Conservation (phyloP, 352 stramenopile genomes). For the Globisporangium ultimum region DNA sequence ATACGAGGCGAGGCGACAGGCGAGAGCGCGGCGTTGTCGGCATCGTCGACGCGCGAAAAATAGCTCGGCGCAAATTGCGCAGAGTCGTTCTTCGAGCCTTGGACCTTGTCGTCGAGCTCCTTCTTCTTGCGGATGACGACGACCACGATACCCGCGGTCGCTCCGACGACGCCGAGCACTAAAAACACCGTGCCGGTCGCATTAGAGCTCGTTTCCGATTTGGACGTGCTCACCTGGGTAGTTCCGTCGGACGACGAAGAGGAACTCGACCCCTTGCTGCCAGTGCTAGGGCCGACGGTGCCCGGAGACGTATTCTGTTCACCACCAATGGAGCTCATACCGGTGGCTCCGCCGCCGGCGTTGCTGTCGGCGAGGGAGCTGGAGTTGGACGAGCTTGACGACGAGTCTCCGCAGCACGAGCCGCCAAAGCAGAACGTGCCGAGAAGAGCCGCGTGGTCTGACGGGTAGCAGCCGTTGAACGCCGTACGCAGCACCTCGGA, state of each 20-base stretch:
- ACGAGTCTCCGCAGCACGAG: conserved; percentile 47
- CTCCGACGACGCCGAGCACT: conserved; percentile 41
- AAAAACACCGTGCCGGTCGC: conserved; percentile 42
- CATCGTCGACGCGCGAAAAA: conserved; percentile 36
- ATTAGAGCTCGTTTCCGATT: conserved; percentile 27
- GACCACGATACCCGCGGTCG: conserved; percentile 38
- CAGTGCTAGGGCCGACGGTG: conserved; percentile 12
- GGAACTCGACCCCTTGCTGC: neutral
- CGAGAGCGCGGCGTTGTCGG: conserved; percentile 25
- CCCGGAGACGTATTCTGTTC: conserved; percentile 20
- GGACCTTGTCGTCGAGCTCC: conserved; percentile 33
- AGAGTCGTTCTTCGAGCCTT: conserved; percentile 36
- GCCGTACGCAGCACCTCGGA: conserved; percentile 56
- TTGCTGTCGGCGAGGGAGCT: neutral
- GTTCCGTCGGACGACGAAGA: conserved; percentile 9
- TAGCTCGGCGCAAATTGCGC: conserved; percentile 28
- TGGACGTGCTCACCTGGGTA: conserved; percentile 35
- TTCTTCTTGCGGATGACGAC: conserved; percentile 55
- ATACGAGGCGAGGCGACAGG: conserved; percentile 7
- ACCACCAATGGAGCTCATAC: conserved; percentile 3
- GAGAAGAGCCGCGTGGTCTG: conserved; percentile 61
- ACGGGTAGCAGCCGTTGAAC: conserved; percentile 72
- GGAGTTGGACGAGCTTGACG: conserved; percentile 8
- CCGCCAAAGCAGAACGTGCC: conserved; percentile 58
- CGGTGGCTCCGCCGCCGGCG: neutral